Evolutionary conservation across 768 basidiomycete genomes (phyloP).

Genomic region (Termitomyces sp.): DNA sequence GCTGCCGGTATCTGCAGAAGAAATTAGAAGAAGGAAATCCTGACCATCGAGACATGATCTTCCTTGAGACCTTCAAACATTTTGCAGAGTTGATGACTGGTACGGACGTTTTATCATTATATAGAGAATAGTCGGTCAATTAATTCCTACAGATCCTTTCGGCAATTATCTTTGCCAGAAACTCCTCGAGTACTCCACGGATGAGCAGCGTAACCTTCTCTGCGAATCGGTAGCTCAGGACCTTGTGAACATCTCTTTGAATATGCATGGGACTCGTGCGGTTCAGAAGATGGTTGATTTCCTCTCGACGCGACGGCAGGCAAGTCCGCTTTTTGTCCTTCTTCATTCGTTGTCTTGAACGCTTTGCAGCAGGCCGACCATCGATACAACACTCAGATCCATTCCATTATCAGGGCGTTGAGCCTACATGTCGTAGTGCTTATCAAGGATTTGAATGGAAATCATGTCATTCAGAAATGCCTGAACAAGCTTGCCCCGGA

Average conservation of each 20-base stretch:
- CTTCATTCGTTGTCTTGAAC: constrained; percentile 47
- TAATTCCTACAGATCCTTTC: constrained; percentile 70
- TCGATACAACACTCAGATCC: constrained; percentile 86
- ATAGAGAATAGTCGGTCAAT: not conserved
- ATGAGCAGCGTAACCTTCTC: constrained; percentile 94
- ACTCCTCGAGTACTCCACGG: constrained; percentile 92
- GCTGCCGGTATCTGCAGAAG: constrained; percentile 97
- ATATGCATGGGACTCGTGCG: constrained; percentile 99
- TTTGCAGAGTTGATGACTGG: constrained; percentile 99
- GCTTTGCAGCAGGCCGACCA: constrained; percentile 63
- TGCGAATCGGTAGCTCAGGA: constrained; percentile 98
- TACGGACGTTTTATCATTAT: constrained; percentile 24
- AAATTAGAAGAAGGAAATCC: constrained; percentile 95
- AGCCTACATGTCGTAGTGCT: constrained; percentile 97
- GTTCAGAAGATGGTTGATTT: constrained; percentile 99
- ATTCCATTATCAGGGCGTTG: constrained; percentile 93
- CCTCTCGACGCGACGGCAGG: constrained; percentile 91
- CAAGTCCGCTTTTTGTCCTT: constrained; percentile 35
- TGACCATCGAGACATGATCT: constrained; percentile 99
- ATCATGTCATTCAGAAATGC: constrained; percentile 99
- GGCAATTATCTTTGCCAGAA: constrained; percentile 99
- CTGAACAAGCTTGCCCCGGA: constrained; percentile 96
- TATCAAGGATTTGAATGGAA: constrained; percentile 98
- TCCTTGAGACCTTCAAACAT: constrained; percentile 95
- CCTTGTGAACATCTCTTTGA: constrained; percentile 94